Percentiles rank a stretch among this genome's conserved stretches.
Conservation (phyloP, 371 early-diverging fungal genomes). For the Lichtheimia ramosa region DNA sequence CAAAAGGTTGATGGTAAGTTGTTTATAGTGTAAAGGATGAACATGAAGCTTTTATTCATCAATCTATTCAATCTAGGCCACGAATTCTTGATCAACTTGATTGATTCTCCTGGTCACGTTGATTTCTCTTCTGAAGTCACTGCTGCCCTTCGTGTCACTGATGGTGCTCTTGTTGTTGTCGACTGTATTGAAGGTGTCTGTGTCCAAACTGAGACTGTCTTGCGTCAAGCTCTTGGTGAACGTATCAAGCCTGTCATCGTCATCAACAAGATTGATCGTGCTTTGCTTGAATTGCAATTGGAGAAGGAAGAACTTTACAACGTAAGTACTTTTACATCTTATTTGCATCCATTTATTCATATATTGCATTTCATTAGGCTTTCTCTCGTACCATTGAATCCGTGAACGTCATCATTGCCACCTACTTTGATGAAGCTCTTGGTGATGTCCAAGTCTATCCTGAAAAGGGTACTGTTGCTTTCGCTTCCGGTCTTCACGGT, state of each 20-base stretch:
- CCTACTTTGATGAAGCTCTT: constrained; percentile 82
- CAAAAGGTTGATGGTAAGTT: constrained; percentile 80
- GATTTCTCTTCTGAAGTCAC: constrained; percentile 99
- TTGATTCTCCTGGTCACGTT: constrained; percentile 99
- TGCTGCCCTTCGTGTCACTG: constrained; percentile 99
- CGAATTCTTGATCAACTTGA: constrained; percentile 98
- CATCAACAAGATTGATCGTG: constrained; percentile 99
- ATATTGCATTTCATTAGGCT: constrained; percentile 45
- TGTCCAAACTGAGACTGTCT: constrained; percentile 99
- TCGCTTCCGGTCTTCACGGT: constrained; percentile 99
- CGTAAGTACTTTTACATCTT: constrained; percentile 24
- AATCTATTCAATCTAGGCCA: constrained; percentile 44
- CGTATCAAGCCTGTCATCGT: constrained; percentile 97
- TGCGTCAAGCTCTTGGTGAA: constrained; percentile 98
- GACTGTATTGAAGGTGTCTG: constrained; percentile 99
- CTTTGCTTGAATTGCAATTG: constrained; percentile 94
- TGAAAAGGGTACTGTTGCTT: constrained; percentile 95
- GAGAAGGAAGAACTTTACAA: constrained; percentile 91
- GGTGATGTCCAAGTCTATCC: constrained; percentile 93
- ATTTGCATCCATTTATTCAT: neutral
- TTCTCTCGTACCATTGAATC: constrained; percentile 91
- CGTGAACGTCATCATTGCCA: constrained; percentile 95
- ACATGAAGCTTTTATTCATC: neutral
- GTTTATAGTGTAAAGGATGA: neutral
- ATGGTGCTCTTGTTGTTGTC: constrained; percentile 99